Evolutionary conservation across 192 early-diverging fungal species (phyloP).

Genomic region (Coemansia furcata): DNA sequence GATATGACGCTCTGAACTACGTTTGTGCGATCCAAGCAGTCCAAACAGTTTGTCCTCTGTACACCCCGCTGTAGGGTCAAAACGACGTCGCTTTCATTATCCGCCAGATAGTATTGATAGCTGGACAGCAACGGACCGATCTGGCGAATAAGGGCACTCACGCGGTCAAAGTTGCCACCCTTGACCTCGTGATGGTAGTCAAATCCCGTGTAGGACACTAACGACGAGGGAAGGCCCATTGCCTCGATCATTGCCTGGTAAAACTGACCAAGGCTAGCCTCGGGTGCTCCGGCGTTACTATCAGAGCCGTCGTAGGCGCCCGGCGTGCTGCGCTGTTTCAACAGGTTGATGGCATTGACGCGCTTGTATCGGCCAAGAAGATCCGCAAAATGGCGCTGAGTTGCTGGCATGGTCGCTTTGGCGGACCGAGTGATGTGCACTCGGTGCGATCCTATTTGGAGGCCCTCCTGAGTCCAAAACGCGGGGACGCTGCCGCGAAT

Average conservation of each 20-base stretch:
- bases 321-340: conserved; percentile 59
- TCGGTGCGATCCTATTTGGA: conserved; percentile 82
- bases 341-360: conserved; percentile 77
- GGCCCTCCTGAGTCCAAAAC: conserved; percentile 95
- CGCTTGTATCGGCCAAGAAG: conserved; percentile 70
- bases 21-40: conserved; percentile 86
- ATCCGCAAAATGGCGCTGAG: conserved; percentile 71
- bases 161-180: conserved; percentile 74
- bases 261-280: conserved; percentile 65
- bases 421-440: conserved; percentile 78
- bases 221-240: conserved; percentile 45
- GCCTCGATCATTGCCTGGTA: conserved; percentile 58
- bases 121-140: conserved; percentile 56
- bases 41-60: conserved; percentile 92
- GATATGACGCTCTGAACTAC: conserved; percentile 82
- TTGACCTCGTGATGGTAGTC: conserved; percentile 83
- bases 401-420: conserved; percentile 82
- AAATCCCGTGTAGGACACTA: conserved; percentile 68
- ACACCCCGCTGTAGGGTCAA: conserved; percentile 76
- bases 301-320: conserved; percentile 8
- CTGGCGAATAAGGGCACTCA: conserved; percentile 57
- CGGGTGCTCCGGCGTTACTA: conserved; percentile 38
- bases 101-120: conserved; percentile 70
- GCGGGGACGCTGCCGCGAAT: conserved; percentile 86
- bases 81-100: conserved; percentile 56